Percentiles rank a stretch among this genome's conserved stretches.
These are phyloP conservation scores for Komagataea norvegica DNA, from an alignment of 1,139 yeast species.

Conservation along the genomic window DNA sequence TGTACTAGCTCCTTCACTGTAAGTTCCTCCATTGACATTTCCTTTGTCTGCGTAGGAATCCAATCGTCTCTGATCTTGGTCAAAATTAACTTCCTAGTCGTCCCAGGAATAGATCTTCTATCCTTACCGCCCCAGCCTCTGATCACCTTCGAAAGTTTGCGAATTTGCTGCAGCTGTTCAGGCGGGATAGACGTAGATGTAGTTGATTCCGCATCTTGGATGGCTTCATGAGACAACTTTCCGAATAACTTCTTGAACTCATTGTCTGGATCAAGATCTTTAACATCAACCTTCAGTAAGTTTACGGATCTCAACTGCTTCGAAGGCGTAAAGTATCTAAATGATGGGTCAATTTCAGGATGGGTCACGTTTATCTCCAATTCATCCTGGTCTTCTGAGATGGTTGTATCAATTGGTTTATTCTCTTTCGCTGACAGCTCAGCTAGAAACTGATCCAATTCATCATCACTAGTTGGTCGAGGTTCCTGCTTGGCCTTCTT, in stretches of 20 bases:
- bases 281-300: conserved; percentile 40
- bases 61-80: conserved; percentile 79
- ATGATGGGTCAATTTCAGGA: conserved; percentile 35
- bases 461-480: conserved; percentile 25
- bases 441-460: conserved; percentile 33
- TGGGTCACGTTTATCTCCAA: conserved; percentile 30
- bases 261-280: conserved; percentile 71
- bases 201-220: conserved; percentile 67
- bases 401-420: conserved; percentile 27
- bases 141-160: conserved; percentile 54
- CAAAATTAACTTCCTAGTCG: conserved; percentile 58
- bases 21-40: conserved; percentile 58
- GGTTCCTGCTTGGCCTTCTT: conserved; percentile 17
- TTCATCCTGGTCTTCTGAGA: conserved; percentile 32
- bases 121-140: conserved; percentile 86
- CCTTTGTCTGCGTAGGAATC: conserved; percentile 67
- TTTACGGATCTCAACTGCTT: conserved; percentile 32
- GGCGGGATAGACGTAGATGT: conserved; percentile 54
- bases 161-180: conserved; percentile 60
- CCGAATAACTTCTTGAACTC: conserved; percentile 76
- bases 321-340: conserved; percentile 42
- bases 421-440: conserved; percentile 22
- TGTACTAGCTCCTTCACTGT: conserved; percentile 37
- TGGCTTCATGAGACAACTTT: conserved; percentile 59
- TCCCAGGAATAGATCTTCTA: conserved; percentile 63